Base-by-base conservation (phyloP, 768 basidiomycete genomes). In the Aureoboletus auriporus region DNA sequence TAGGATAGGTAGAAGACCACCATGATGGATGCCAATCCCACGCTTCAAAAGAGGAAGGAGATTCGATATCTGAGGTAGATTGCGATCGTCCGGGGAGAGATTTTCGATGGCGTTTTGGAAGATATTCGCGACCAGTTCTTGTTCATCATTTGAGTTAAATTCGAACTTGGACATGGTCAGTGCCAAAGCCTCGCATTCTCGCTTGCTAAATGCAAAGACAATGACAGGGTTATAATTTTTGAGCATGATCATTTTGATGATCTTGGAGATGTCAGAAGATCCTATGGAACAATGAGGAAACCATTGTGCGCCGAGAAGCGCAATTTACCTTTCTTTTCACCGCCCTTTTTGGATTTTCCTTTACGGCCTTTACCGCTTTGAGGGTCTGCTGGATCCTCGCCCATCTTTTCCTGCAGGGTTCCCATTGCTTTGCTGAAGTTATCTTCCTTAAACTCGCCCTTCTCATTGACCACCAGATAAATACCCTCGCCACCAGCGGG, bases 391-490 rank as follows among this genome's bases (percentile, higher is more conserved):
- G 95, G 92, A 66, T 96, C 94, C 44, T 96, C 93, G 4, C 93
- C 94, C 67, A 78, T 74, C 51, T 69, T 78, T 35, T 91, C 89
- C 51, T 89, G 87, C 14, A 99, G 67, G 59, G 89, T 86, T 9
- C 92, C 92, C 96, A 99, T 99, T 0, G 95, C 95, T 63, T 94
- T 97, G 61, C 82, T 85, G 69, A 99, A 99, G 63, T 93, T 98
- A 56, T 98, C 96, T 63, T 99, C 96, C 27, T 90, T 76, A 60
- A 99, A 99, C 51, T 94, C 91, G 47, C 93, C 84, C 70, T 95
- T 93, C 71, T 99, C 96, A 61, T 99, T 97, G n/a, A 99, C 91
- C 2, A 99, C 96, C 2, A 99, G 74, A 65, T 93, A 96, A 38
- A 99, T 97, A 8, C 96, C 96, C 55, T 98, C 93, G 2, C 91